These are phyloP conservation scores for Aspergillus spinulosporus DNA, from an alignment of 2,329 filamentous ascomycete species.

Conservation along the genomic window DNA sequence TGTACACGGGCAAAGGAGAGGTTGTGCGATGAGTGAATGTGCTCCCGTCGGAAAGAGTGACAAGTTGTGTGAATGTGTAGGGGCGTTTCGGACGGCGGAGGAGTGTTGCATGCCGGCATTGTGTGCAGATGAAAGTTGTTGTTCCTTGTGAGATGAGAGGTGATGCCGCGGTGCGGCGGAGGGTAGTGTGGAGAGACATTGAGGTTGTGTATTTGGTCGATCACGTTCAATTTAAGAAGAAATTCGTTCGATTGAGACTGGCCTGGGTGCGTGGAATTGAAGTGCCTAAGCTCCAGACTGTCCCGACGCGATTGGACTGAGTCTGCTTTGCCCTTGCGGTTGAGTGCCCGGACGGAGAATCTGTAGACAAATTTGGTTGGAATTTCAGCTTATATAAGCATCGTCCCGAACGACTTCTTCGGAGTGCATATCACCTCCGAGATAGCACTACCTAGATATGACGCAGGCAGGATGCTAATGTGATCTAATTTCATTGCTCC, in stretches of 20 bases:
- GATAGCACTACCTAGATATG: neutral
- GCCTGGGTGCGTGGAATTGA: neutral
- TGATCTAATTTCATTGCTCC: conserved; percentile 2
- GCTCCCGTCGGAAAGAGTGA: conserved; percentile 87
- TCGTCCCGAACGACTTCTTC: conserved; percentile 20
- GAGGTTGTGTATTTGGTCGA: neutral
- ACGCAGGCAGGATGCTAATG: neutral
- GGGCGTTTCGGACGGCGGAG: conserved; percentile 85
- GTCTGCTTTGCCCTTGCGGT: neutral
- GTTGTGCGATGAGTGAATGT: conserved; percentile 62
- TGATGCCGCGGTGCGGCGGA: conserved; percentile 38
- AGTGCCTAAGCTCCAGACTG: neutral
- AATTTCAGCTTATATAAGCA: conserved; percentile 22
- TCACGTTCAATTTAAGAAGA: neutral
- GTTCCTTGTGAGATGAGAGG: conserved; percentile 23
- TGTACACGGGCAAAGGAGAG: conserved; percentile 58
- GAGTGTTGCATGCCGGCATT: conserved; percentile 79
- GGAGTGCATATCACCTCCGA: conserved; percentile 1
- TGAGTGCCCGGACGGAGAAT: conserved; percentile 15
- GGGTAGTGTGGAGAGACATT: conserved; percentile 40
- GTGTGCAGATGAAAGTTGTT: conserved; percentile 52
- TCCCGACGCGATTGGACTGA: neutral
- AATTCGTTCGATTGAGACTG: neutral
- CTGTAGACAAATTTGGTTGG: conserved; percentile 34
- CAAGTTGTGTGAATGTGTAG: conserved; percentile 95